Base-by-base conservation (phyloP, 2,329 filamentous ascomycete species). In the Stachybotrys elegans region DNA sequence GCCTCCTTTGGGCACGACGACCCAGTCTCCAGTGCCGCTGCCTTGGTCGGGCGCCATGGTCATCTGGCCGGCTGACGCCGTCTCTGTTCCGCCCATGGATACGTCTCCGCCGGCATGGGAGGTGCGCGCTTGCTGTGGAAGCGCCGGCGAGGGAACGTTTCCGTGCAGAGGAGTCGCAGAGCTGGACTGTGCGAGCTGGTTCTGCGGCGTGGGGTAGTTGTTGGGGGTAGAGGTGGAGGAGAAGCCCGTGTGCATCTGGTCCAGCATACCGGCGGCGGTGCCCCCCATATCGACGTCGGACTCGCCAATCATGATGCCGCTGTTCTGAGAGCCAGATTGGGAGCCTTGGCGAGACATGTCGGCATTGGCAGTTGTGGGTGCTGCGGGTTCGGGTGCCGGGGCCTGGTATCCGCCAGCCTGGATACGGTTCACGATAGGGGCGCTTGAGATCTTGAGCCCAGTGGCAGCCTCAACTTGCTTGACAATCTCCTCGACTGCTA, bases 361-460 rank as follows among this genome's bases (percentile, higher is more conserved):
- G n/a, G 54, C 41, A 19, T 54, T 53, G 17, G 56, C 52, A n/a
- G 55, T 57, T 13, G 63, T 53, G 16, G 56, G 52, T 3, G 60
- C 61, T 31, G 57, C 56, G 5, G 63, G 70, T 51, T 75, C 70
- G 4, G 76, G 72, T 5, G 67, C 68, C 6, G 73, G 76, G 49
- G 88, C 80, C 62, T 89, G 78, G 49, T 76, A 81, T 3, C 89
- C 89, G 40, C 89, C 90, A 56, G 87, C 86, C 57, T 93, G 82
- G 35, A 94, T 75, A 37, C 88, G 83, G 29, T 79, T 75, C 7
- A 92, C 74, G 20, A 78, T 74, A 40, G 81, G 77, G 43, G 86
- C 78, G 21, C 76, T 71, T 29, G 78, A 74, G 35, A 88, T 79
- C 50, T 79, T 81, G 44, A 81, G 81, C 16, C 82, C 83, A n/a